Evolutionary conservation across 257 asterid genomes (phyloP).

Genomic region (Striga asiatica): DNA sequence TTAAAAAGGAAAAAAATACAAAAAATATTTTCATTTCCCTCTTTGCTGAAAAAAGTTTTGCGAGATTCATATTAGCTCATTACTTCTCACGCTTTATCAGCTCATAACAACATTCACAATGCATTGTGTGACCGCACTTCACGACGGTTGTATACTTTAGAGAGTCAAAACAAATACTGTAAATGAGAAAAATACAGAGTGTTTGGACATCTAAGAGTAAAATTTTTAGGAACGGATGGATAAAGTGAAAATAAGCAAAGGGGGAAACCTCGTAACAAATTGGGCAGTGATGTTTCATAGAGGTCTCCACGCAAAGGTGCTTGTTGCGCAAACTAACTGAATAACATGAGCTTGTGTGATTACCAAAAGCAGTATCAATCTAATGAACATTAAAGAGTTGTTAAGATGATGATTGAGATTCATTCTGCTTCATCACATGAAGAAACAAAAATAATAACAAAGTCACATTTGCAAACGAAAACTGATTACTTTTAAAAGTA

Average conservation of each 20-base stretch:
- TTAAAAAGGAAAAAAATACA: no score
- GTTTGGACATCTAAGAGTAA: neutral
- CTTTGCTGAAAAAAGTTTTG: neutral
- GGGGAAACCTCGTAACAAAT: conserved; percentile 83
- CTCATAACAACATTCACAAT: conserved; percentile 74
- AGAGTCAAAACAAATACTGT: conserved; percentile 87
- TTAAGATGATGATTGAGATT: no score
- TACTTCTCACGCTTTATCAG: conserved; percentile 87
- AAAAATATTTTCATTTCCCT: no score
- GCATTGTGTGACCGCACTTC: conserved; percentile 99
- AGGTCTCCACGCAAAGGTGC: conserved; percentile 75
- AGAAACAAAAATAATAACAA: no score
- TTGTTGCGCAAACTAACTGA: conserved; percentile 54
- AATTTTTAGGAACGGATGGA: neutral
- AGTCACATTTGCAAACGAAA: no score
- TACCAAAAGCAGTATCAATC: neutral
- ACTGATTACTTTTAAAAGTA: no score
- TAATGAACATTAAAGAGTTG: no score
- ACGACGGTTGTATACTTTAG: conserved; percentile 75
- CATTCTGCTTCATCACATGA: no score
- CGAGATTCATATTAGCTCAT: neutral
- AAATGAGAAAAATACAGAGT: conserved; percentile 7
- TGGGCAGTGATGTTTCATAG: conserved; percentile 97
- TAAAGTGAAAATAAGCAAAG: neutral
- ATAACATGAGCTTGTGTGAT: conserved; percentile 63